A percentile compares a stretch with the other conserved stretches of the same genome.
These are phyloP conservation scores for Triadica sebifera DNA, from an alignment of 345 rosid genomes.

Conservation along the genomic window DNA sequence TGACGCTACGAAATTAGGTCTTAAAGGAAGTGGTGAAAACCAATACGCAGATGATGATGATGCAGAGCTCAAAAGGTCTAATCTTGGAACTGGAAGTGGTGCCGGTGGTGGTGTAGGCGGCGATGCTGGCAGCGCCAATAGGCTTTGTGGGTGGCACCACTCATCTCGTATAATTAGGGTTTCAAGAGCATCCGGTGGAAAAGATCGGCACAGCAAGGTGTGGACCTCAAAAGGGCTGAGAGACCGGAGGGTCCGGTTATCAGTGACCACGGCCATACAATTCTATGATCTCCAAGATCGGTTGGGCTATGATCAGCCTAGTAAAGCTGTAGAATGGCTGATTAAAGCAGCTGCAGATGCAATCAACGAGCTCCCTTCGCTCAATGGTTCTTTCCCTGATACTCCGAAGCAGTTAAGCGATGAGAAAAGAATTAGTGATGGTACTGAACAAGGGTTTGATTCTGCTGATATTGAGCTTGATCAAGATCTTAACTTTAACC, in stretches of 20 bases:
- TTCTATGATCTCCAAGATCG: constrained; percentile 95
- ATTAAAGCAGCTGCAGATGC: constrained; percentile 82
- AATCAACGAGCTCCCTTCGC: constrained; percentile 82
- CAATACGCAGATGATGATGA: constrained; percentile 51
- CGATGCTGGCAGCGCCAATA: constrained; percentile 26
- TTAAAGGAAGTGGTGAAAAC: constrained; percentile 22
- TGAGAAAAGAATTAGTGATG: constrained; percentile 50
- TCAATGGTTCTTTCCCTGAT: constrained; percentile 58
- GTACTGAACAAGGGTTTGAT: constrained; percentile 43
- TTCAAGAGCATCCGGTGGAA: constrained; percentile 94
- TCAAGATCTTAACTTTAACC: constrained; percentile 36
- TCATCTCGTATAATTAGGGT: constrained; percentile 91
- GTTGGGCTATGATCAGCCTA: constrained; percentile 91
- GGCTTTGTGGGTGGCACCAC: constrained; percentile 64
- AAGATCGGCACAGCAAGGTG: constrained; percentile 98
- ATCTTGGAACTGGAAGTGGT: constrained; percentile 7
- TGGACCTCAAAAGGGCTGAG: constrained; percentile 87
- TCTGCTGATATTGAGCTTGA: constrained; percentile 57
- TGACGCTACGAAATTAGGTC: constrained; percentile 38
- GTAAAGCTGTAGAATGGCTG: constrained; percentile 97
- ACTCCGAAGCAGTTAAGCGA: constrained; percentile 60
- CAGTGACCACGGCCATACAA: constrained; percentile 87
- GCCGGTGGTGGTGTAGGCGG: constrained; percentile 22
- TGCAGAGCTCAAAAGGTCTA: constrained; percentile 46
- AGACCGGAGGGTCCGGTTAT: constrained; percentile 87